Evolutionary conservation across 129 eudicot genomes (phyloP).

Genomic region (Escallonia rubra): DNA sequence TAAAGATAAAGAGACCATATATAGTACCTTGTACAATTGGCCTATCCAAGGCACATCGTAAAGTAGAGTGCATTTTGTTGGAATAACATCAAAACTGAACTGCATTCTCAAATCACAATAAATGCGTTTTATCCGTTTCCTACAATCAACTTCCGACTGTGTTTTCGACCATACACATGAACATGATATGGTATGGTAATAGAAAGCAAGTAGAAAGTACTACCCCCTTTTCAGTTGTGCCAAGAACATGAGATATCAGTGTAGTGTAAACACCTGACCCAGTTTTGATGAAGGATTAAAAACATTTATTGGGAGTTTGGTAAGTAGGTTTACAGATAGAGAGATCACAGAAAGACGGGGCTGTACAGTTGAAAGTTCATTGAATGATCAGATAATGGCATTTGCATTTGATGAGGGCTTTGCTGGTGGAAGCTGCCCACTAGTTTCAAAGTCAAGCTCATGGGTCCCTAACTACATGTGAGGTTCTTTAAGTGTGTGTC

Average conservation of each 20-base stretch:
- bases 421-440: background rate
- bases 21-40: no score
- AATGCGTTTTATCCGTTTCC: background rate
- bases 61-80: no score
- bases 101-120: no score
- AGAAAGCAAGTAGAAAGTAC: background rate
- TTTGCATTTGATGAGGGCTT: background rate
- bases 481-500: conserved; percentile 30
- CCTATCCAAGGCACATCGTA: no score
- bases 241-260: background rate
- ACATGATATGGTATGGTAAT: no score
- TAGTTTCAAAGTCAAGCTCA: conserved; percentile 4
- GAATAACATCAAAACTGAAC: no score
- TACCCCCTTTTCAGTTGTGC: background rate
- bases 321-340: conserved; percentile 37
- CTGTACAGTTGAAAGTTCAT: conserved; percentile 52
- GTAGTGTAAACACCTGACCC: no score
- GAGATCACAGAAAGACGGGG: conserved; percentile 17
- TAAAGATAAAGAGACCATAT: no score
- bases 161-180: background rate
- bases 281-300: background rate
- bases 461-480: conserved; percentile 62
- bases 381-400: conserved; percentile 45
- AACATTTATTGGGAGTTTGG: conserved; percentile 19
- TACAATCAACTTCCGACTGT: background rate